Base-by-base conservation (phyloP, 2,329 filamentous ascomycete species). In the Botrytis deweyae region DNA sequence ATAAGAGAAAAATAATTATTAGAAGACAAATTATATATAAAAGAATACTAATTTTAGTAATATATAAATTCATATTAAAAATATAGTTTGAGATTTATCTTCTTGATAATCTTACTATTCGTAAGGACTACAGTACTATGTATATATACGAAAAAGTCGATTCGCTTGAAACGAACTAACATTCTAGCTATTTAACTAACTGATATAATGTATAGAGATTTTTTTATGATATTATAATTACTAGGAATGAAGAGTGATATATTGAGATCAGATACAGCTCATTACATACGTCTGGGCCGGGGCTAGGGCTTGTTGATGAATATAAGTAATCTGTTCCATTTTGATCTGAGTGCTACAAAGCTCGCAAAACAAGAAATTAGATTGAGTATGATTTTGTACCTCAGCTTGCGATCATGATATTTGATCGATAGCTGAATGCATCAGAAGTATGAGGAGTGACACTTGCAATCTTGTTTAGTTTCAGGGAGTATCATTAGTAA, bases 291-390 rank as follows among this genome's bases (percentile, higher is more conserved):
- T 70, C 68, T 38, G 55, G 68, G 14, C 4, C 49, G 1, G 8
- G 68, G 68, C 14, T 63, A 55, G 40, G 55, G 63, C 5, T 10
- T 20, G 18, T 29, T 9, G 22, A 62, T 70, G 55, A 63, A 20
- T 3, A 7, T n/a, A 16, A 58, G 46, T 9, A 29, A 49, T 7
- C 55, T 70, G 0, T 38, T 44, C 5, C 5, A 70, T 20, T 62
- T 70, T 18, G 40, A 49, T 36, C 20, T 16, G 4, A 63, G 55
- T 16, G 68, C 36, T 29, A 33, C 55, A 9, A 70, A 70, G 40
- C 55, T 87, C 4, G 83, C 82, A 5, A 70, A 74, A 8, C 84
- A 86, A 72, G 46, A 25, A 52, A 9, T 25, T 25, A 52, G 46
- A 52, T 25, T 52, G 20, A 25, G 10, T 12, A 25, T 12, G 9